Conservation (phyloP, 768 basidiomycete genomes). For the Termitomyces bulborhizus region DNA sequence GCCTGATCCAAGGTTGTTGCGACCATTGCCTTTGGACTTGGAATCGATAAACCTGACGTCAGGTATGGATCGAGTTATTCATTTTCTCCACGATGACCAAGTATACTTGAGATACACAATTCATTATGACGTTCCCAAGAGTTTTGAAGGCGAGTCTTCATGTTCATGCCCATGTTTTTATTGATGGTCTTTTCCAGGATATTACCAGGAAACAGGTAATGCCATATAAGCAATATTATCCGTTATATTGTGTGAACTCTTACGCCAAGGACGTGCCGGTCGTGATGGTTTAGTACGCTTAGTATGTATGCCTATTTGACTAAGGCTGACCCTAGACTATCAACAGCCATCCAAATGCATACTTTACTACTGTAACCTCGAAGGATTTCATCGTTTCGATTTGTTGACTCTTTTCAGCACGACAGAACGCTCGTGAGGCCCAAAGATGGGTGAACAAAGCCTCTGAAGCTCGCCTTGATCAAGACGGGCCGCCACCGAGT, state of each 20-base stretch:
- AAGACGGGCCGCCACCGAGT: conserved; percentile 54
- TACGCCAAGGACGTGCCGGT: conserved; percentile 60
- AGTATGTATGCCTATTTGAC: background rate
- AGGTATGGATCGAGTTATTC: conserved; percentile 30
- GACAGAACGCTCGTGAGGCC: conserved; percentile 64
- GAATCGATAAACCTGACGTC: conserved; percentile 80
- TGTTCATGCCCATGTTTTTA: background rate
- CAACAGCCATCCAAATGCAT: conserved; percentile 72
- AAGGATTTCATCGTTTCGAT: background rate
- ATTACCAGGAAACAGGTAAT: conserved; percentile 81
- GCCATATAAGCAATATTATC: conserved; percentile 5
- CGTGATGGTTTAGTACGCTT: conserved; percentile 64
- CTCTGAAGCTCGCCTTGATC: conserved; percentile 41
- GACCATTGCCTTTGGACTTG: conserved; percentile 82
- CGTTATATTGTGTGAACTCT: conserved; percentile 1
- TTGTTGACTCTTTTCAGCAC: conserved; percentile 36
- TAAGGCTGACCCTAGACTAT: background rate
- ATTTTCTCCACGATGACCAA: background rate
- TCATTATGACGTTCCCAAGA: conserved; percentile 78
- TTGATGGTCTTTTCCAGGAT: conserved; percentile 38
- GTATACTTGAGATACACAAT: conserved; percentile 53
- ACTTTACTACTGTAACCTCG: conserved; percentile 68
- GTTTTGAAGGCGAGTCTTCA: conserved; percentile 59
- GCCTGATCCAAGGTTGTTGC: conserved; percentile 51
- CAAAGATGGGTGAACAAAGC: conserved; percentile 43